Evolutionary conservation across 306 rosid genomes (phyloP).

Genomic region (Cajanus cajan): DNA sequence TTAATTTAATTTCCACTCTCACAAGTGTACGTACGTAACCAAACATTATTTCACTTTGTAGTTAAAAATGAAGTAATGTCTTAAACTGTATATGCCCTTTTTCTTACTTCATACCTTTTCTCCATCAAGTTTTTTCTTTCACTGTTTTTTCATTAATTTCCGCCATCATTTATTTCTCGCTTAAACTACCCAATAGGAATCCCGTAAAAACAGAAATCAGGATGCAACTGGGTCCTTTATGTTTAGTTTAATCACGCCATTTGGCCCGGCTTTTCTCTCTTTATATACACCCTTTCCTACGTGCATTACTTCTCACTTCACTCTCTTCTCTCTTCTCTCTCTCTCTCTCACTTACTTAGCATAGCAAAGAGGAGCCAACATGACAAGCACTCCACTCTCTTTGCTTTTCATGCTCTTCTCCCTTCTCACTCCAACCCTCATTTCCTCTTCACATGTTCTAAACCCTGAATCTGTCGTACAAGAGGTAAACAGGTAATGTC

Average conservation of each 20-base stretch:
- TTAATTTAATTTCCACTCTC: neutral
- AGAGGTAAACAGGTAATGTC: constrained; percentile 74
- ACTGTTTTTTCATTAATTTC: constrained; percentile 4
- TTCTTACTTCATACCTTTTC: neutral
- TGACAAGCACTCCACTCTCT: constrained; percentile 43
- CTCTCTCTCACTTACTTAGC: neutral
- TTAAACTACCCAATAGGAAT: constrained; percentile 56
- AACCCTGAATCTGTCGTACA: constrained; percentile 65
- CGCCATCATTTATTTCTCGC: constrained; percentile 56
- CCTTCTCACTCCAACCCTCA: constrained; percentile 43
- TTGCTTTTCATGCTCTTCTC: constrained; percentile 45
- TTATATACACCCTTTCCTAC: constrained; percentile 48
- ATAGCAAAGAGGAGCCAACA: constrained; percentile 28
- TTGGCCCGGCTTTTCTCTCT: constrained; percentile 45
- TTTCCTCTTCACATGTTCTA: constrained; percentile 48
- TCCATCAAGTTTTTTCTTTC: neutral
- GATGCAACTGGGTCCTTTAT: constrained; percentile 52
- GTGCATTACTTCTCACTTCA: constrained; percentile 19
- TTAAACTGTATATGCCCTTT: neutral
- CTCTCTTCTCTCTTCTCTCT: neutral
- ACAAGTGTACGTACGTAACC: neutral
- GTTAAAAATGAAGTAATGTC: neutral
- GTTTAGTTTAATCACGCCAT: constrained; percentile 59
- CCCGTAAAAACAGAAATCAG: constrained; percentile 70
- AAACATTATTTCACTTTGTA: neutral